phyloP scores from a whole-genome alignment of 257 asterid genomes.

The Henckelia pumila region DNA sequence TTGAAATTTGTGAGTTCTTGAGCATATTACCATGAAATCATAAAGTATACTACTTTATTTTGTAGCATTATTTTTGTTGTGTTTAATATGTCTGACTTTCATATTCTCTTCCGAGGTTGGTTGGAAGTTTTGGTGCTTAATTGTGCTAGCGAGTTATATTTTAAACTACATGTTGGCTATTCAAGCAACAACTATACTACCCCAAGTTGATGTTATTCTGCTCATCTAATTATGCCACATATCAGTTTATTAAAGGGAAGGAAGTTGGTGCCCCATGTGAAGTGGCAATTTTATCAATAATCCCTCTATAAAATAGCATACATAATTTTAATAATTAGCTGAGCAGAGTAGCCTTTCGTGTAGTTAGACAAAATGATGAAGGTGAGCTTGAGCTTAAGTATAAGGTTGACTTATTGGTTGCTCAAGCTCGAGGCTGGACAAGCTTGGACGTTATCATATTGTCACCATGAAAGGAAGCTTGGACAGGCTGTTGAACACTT shows the following conservation, averaged over 20 bases:
- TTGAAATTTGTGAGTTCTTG: conserved; percentile 11
- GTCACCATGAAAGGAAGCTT: conserved; percentile 38
- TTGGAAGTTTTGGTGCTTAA: conserved; percentile 8
- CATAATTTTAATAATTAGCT: conserved; percentile 43
- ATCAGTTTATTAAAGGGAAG: conserved; percentile 19
- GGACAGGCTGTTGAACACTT: conserved; percentile 36
- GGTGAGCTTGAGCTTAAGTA: conserved; percentile 42
- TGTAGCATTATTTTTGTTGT: conserved; percentile 10
- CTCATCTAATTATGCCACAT: conserved; percentile 49
- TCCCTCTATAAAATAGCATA: conserved; percentile 16
- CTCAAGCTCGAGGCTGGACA: conserved; percentile 37
- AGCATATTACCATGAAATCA: background rate
- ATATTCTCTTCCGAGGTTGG: background rate
- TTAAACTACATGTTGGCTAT: conserved; percentile 36
- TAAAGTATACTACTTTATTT: background rate
- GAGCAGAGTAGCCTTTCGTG: conserved; percentile 38
- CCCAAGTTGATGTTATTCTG: conserved; percentile 35
- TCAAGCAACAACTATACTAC: conserved; percentile 34
- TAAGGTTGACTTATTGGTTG: conserved; percentile 22
- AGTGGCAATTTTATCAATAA: conserved; percentile 24
- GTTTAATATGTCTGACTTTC: background rate
- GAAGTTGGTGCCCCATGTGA: conserved; percentile 31
- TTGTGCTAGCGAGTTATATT: conserved; percentile 25
- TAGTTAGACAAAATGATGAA: conserved; percentile 32
- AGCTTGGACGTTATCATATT: conserved; percentile 32